Conservation (phyloP, 441 rosid genomes). For the Mallotus japonicus region DNA sequence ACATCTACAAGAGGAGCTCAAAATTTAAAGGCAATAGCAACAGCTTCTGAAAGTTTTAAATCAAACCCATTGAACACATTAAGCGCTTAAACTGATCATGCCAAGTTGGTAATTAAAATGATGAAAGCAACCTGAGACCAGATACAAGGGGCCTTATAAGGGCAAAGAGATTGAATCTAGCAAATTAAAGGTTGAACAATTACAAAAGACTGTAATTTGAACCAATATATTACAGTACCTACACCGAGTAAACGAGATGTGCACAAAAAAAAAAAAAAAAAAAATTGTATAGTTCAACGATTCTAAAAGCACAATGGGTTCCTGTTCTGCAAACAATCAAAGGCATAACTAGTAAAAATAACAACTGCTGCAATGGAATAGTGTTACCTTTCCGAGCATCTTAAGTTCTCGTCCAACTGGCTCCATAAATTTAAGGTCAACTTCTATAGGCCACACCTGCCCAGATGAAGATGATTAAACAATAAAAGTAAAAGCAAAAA, state of each 20-base stretch:
- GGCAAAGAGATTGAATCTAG: background rate
- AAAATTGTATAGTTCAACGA: background rate
- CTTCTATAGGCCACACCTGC: conserved; percentile 89
- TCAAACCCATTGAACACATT: background rate
- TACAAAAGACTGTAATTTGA: background rate
- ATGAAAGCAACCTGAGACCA: too few relatives aligned
- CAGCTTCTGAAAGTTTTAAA: background rate
- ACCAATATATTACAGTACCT: background rate
- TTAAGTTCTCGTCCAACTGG: conserved; percentile 78
- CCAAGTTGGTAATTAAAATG: too few relatives aligned
- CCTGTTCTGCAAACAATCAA: too few relatives aligned
- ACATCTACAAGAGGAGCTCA: background rate
- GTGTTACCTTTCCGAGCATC: conserved; percentile 71
- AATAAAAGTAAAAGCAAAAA: background rate
- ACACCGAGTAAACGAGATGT: background rate
- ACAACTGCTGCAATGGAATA: background rate
- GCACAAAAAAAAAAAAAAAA: background rate
- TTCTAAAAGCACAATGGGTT: background rate
- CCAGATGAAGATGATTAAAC: background rate
- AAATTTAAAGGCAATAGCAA: too few relatives aligned
- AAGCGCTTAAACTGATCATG: background rate
- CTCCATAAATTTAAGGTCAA: conserved; percentile 72
- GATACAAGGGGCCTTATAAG: too few relatives aligned
- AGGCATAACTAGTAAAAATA: background rate
- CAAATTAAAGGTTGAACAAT: background rate